Evolutionary conservation across 2,329 filamentous ascomycete genomes (phyloP), one percentile per base, ranked within the genome.

Genomic region (Aureobasidium musti): DNA sequence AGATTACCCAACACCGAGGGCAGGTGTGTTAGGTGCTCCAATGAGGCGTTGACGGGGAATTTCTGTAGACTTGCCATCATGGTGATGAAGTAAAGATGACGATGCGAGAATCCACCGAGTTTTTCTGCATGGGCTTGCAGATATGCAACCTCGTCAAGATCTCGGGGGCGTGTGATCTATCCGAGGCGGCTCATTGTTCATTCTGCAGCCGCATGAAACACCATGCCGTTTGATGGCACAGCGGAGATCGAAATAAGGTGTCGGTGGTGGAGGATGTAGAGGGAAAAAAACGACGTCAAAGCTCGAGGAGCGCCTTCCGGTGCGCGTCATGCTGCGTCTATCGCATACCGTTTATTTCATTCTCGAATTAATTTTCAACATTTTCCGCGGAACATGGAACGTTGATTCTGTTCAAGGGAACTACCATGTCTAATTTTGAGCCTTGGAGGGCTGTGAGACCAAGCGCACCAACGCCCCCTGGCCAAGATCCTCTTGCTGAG

Each of bases 51-150:
- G 37, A 43, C 54, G 54, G 54, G 10, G 37, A 43, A 43, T 43
- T 45, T 33, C 14, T 10, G 26, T 26, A 30, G 37, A 33, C 23
- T 3, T 41, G 26, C 52, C 52, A 54, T 54, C 52, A 37, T 54
- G 52, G 52, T 56, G 26, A 59, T 59, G 54, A 59, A 59, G 54
- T 59, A 43, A 21, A 28, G 3, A 59, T 59, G 54, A 59, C 54
- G 54, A 59, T 45, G 13, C 33, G 37, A 30, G 53, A 21, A 26
- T 39, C 35, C 53, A 56, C 35, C 33, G 11, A 19, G 21, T 17
- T 28, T 17, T 14, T 56, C 23, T 33, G 54, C 54, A 59, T 37
- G 37, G 26, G 11, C 17, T 19, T 19, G 14, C 14, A 5, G 13
- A 21, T 17, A 28, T 45, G 19, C 21, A 30, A 17, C 37, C 26